phyloP scores from a whole-genome alignment of 1,139 yeast genomes.

The Yamadazyma aaseri region DNA sequence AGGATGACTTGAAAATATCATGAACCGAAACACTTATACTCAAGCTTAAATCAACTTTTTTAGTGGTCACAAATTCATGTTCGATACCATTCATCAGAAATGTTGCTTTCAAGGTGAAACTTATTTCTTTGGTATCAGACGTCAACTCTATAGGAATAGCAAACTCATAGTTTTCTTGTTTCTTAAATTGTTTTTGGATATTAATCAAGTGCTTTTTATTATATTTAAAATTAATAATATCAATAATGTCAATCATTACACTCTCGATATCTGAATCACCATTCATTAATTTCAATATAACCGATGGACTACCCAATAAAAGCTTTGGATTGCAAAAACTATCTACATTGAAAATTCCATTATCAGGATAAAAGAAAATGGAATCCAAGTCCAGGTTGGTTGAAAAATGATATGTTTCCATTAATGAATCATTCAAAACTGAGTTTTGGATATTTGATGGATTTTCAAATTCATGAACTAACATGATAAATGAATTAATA shows the following conservation, averaged over 20 bases:
- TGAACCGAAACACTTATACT: conserved; percentile 71
- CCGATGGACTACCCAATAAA: conserved; percentile 11
- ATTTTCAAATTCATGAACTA: conserved; percentile 10
- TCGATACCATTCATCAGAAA: conserved; percentile 26
- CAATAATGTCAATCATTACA: conserved; percentile 9
- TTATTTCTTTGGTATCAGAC: conserved; percentile 27
- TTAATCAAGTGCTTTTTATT: background rate
- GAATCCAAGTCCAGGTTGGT: conserved; percentile 5
- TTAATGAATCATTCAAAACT: conserved; percentile 13
- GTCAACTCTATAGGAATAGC: conserved; percentile 23
- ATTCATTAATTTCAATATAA: conserved; percentile 8
- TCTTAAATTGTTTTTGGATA: conserved; percentile 14
- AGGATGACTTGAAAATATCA: conserved; percentile 60
- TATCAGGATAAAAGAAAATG: conserved; percentile 12
- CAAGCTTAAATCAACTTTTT: conserved; percentile 50
- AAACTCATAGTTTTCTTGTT: conserved; percentile 16
- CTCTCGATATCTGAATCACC: conserved; percentile 8
- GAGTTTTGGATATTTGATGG: conserved; percentile 7
- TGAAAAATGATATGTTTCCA: conserved; percentile 2
- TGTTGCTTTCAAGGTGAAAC: conserved; percentile 28
- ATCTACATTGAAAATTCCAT: conserved; percentile 9
- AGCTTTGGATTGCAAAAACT: conserved; percentile 5
- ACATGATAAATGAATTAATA: conserved; percentile 21
- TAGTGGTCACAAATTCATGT: conserved; percentile 24
- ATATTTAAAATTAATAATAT: conserved; percentile 8